These are phyloP conservation scores for Jackrogersella multiformis DNA, from an alignment of 495 filamentous ascomycete species.

Conservation along the genomic window DNA sequence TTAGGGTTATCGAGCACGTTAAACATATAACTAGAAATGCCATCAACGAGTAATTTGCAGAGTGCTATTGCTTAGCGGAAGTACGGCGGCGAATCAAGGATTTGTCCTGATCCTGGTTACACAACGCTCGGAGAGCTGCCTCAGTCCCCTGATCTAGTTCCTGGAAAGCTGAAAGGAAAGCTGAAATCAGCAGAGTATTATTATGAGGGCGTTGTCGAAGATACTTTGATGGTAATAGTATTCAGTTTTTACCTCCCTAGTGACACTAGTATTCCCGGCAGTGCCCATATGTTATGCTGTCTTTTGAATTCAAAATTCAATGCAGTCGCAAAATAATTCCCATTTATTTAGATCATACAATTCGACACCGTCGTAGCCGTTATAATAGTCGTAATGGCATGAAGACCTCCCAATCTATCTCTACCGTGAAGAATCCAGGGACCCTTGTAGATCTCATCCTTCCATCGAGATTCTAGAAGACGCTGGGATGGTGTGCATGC, in stretches of 20 bases:
- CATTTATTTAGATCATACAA: background rate
- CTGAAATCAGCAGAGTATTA: background rate
- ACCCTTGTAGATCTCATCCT: slow-evolving; percentile 25
- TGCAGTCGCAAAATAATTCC: background rate
- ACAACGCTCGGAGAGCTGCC: slow-evolving; percentile 28
- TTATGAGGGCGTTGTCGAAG: background rate
- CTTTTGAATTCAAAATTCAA: background rate
- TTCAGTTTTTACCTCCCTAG: background rate
- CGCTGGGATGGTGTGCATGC: slow-evolving; percentile 28
- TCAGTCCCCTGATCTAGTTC: slow-evolving; percentile 10
- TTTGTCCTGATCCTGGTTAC: slow-evolving; percentile 19
- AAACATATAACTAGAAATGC: slow-evolving; percentile 4
- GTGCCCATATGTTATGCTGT: background rate
- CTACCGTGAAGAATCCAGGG: background rate
- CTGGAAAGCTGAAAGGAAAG: too few relatives aligned
- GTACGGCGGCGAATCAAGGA: slow-evolving; percentile 10
- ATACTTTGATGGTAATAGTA: background rate
- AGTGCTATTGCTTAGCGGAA: background rate
- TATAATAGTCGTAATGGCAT: background rate
- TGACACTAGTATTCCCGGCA: background rate
- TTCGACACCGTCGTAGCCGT: background rate
- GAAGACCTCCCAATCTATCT: background rate
- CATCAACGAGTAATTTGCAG: background rate
- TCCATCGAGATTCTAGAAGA: slow-evolving; percentile 47
- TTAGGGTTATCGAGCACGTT: background rate